Evolutionary conservation across 2,329 filamentous ascomycete species (phyloP).

Genomic region (Arthrobotrys sinensis): DNA sequence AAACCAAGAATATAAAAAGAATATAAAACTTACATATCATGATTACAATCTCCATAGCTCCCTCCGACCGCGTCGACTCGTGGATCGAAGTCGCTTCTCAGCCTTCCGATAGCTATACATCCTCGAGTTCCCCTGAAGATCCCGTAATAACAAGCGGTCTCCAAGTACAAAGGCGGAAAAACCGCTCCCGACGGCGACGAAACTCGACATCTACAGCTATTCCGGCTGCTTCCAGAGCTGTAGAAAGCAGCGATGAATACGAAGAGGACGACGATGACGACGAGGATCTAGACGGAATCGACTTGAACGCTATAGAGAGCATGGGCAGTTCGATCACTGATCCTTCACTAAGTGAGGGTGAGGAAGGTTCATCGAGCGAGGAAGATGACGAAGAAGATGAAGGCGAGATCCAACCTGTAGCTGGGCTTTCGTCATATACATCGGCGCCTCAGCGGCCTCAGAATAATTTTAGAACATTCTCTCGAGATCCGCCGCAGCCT

Average conservation of each 20-base stretch:
- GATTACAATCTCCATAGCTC: conserved; percentile 58
- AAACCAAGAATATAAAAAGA: conserved; percentile 3
- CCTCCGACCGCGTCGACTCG: conserved; percentile 74
- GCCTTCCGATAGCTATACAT: conserved; percentile 73
- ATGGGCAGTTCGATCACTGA: conserved; percentile 59
- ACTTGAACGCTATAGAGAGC: conserved; percentile 48
- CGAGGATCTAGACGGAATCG: conserved; percentile 58
- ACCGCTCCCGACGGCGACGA: conserved; percentile 40
- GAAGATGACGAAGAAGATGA: conserved; percentile 47
- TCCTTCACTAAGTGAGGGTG: conserved; percentile 53
- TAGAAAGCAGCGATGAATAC: conserved; percentile 56
- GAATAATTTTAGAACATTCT: conserved; percentile 57
- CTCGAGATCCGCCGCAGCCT: conserved; percentile 73
- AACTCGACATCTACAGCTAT: conserved; percentile 57
- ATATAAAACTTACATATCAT: conserved; percentile 43
- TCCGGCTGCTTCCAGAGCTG: conserved; percentile 39
- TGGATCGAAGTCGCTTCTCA: conserved; percentile 96
- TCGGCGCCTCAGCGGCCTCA: conserved; percentile 46
- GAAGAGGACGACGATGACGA: conserved; percentile 49
- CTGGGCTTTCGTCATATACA: conserved; percentile 45
- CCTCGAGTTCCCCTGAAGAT: conserved; percentile 83
- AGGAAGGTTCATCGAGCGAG: conserved; percentile 48
- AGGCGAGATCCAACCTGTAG: conserved; percentile 49
- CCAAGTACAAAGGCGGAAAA: conserved; percentile 59
- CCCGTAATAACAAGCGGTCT: conserved; percentile 87